These are phyloP conservation scores for Chlamydomonas sp. DNA, from an alignment of 139 green algal species.

Conservation along the genomic window DNA sequence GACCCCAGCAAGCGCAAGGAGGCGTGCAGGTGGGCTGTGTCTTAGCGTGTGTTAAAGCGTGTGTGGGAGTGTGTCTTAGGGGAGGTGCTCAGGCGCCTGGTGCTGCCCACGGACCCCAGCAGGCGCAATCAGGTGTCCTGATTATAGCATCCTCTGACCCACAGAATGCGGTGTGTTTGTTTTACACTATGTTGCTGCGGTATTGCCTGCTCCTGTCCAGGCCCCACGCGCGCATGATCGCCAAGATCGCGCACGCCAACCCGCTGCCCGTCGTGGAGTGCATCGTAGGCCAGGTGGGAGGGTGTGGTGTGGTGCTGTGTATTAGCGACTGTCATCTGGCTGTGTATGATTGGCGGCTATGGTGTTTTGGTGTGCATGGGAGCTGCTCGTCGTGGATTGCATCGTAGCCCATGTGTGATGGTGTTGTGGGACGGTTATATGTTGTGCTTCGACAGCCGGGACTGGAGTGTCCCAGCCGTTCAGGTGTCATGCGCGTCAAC, in stretches of 20 bases:
- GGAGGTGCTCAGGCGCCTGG: not conserved
- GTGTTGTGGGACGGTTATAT: too few relatives aligned
- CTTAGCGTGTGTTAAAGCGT: too few relatives aligned
- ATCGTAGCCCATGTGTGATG: too few relatives aligned
- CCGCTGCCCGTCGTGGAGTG: constrained; percentile 62
- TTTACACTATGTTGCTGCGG: too few relatives aligned
- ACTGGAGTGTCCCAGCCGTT: too few relatives aligned
- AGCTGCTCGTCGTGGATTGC: too few relatives aligned
- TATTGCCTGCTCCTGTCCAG: not conserved
- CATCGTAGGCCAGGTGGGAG: constrained; percentile 56
- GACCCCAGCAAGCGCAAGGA: constrained; percentile 63
- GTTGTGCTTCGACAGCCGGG: too few relatives aligned
- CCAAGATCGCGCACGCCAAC: constrained; percentile 66
- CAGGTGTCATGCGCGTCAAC: too few relatives aligned
- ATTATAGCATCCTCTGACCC: not conserved
- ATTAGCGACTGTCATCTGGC: not conserved
- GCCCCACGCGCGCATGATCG: constrained; percentile 65
- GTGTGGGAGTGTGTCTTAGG: not conserved
- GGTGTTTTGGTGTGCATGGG: too few relatives aligned
- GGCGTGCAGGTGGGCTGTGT: constrained; percentile 31
- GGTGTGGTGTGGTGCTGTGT: not conserved
- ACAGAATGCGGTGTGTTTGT: too few relatives aligned
- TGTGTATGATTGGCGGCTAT: not conserved
- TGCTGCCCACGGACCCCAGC: constrained; percentile 43
- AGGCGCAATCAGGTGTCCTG: constrained; percentile 61